Evolutionary conservation across 2,329 filamentous ascomycete genomes (phyloP), one percentile per base, ranked within the genome.

Genomic region (Hortaea werneckii): DNA sequence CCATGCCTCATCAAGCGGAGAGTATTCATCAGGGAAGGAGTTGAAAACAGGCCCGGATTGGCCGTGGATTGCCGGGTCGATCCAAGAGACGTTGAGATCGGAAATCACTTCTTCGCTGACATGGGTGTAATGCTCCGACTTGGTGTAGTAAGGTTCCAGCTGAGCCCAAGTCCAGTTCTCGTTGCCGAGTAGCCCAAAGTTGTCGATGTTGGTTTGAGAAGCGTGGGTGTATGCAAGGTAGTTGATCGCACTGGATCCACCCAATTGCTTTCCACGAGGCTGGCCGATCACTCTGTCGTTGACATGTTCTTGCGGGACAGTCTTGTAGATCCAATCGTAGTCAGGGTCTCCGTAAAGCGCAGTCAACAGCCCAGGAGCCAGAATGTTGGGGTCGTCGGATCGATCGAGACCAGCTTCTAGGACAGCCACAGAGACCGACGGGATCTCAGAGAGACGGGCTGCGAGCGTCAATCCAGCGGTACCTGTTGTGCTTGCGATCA

Each of bases 231-330:
- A 60, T 48, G 61, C 60, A 5, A 61, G 43, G 29, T 59, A 62
- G 46, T 69, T 70, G 40, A 69, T 65, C 2, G 59, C 60, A 12
- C 58, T 65, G 27, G 56, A 61, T 2, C 67, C 67, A n/a, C 67
- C 67, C 1, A 70, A 47, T 1, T 56, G 55, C 40, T 61, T 63
- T 4, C 66, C 67, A n/a, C 65, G 54, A 4, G 61, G 58, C 6
- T 55, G 48, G 9, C 42, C 29, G n/a, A 59, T 51, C 2, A 12
- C 29, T 10, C 55, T 39, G 12, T 52, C 43, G 46, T 52, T 44
- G 12, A 54, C 20, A 27, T 42, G 46, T 43, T 50, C 8, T 44
- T 39, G 34, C 9, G 44, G 46, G 29, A 35, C 48, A 12, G 40
- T 40, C 32, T 27, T 41, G 44, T 29, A 47, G 29, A 28, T 42